Percentiles rank a stretch among this genome's conserved stretches.
Evolutionary conservation across 352 stramenopile genomes (phyloP).

Genomic region (Elongisporangium prolatum): DNA sequence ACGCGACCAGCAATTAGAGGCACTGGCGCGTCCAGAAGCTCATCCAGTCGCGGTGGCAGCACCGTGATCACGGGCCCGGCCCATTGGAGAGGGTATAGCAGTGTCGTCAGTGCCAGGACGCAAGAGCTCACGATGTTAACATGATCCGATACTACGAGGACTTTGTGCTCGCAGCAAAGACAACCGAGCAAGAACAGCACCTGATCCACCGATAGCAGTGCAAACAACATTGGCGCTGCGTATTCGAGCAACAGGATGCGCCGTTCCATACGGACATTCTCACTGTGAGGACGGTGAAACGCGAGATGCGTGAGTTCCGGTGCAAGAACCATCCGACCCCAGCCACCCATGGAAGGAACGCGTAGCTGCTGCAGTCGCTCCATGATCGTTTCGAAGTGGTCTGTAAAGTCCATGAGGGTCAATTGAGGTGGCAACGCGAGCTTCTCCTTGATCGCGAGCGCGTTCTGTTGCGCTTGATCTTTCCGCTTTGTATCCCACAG

Average conservation of each 20-base stretch:
- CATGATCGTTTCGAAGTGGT: constrained; percentile 63
- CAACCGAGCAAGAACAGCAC: constrained; percentile 73
- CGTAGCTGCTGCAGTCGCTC: constrained; percentile 50
- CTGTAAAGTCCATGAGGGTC: constrained; percentile 36
- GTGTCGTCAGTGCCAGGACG: constrained; percentile 63
- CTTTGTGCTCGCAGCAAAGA: constrained; percentile 71
- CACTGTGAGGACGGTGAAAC: constrained; percentile 72
- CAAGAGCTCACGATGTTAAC: constrained; percentile 74
- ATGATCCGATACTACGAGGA: constrained; percentile 72
- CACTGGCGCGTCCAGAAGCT: constrained; percentile 72
- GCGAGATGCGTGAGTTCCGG: constrained; percentile 53
- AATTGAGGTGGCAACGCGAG: neutral
- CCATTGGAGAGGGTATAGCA: constrained; percentile 70
- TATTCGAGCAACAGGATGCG: constrained; percentile 70
- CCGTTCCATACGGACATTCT: constrained; percentile 46
- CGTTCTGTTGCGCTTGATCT: constrained; percentile 24
- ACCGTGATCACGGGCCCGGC: constrained; percentile 72
- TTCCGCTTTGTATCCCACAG: constrained; percentile 61
- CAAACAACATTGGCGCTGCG: constrained; percentile 62
- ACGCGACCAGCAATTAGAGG: constrained; percentile 76
- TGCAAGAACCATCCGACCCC: constrained; percentile 59
- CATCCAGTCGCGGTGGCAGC: constrained; percentile 55
- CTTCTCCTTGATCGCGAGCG: constrained; percentile 21
- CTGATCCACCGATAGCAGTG: constrained; percentile 69
- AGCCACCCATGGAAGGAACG: constrained; percentile 70